phyloP scores from a whole-genome alignment of 352 stramenopile genomes.

The Globisporangium acanthophoron region DNA sequence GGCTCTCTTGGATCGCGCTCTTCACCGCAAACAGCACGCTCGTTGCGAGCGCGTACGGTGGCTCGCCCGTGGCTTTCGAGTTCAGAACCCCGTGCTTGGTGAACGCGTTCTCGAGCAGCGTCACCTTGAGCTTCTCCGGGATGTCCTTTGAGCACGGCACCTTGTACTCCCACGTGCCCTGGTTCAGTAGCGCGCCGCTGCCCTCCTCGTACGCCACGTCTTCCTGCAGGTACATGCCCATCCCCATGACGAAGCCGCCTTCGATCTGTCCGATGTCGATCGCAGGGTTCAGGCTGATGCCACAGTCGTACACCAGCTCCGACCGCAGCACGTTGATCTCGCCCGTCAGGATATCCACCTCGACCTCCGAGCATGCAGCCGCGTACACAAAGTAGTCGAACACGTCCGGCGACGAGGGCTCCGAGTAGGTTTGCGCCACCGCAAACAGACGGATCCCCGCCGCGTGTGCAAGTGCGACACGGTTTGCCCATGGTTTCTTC shows the following conservation, averaged over 20 bases:
- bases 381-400: slow-evolving; percentile 97
- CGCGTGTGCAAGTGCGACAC: slow-evolving; percentile 77
- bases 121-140: slow-evolving; percentile 94
- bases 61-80: slow-evolving; percentile 95
- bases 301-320: slow-evolving; percentile 90
- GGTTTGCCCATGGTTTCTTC: slow-evolving; percentile 35
- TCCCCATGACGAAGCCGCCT: slow-evolving; percentile 95
- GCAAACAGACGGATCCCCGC: slow-evolving; percentile 95
- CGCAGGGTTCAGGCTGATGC: slow-evolving; percentile 93
- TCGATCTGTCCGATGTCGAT: slow-evolving; percentile 99
- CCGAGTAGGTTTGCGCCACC: slow-evolving; percentile 75
- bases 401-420: slow-evolving; percentile 86
- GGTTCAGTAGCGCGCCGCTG: slow-evolving; percentile 89
- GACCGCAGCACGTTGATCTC: slow-evolving; percentile 83
- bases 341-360: slow-evolving; percentile 94
- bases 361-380: slow-evolving; percentile 89
- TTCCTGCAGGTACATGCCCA: slow-evolving; percentile 93
- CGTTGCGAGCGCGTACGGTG: slow-evolving; percentile 92
- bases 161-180: slow-evolving; percentile 95
- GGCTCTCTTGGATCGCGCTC: slow-evolving; percentile 86
- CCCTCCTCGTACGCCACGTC: slow-evolving; percentile 92
- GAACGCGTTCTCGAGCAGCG: slow-evolving; percentile 88
- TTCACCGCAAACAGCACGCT: slow-evolving; percentile 96
- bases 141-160: slow-evolving; percentile 96
- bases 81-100: slow-evolving; percentile 95